phyloP scores from a whole-genome alignment of 2,329 filamentous ascomycete genomes.

The Ceratocystis alfenasii region DNA sequence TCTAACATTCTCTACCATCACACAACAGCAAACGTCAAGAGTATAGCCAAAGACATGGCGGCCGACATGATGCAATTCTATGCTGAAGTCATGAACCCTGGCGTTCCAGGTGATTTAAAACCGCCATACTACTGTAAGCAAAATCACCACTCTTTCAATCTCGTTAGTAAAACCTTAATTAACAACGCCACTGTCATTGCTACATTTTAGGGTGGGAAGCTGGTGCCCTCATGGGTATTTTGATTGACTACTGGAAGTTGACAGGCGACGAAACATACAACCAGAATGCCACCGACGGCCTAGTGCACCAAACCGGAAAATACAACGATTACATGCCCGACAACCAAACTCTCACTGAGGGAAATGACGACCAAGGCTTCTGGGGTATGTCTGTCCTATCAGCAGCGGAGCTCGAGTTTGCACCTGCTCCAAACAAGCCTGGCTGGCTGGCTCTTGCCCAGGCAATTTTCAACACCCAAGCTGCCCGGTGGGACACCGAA shows the following conservation, averaged over 20 bases:
- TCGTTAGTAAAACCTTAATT: neutral
- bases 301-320: conserved; percentile 63
- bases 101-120: conserved; percentile 28
- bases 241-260: conserved; percentile 79
- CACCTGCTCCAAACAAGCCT: conserved; percentile 45
- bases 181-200: conserved; percentile 29
- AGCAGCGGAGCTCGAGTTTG: conserved; percentile 57
- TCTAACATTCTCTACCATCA: conserved; percentile 8
- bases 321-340: conserved; percentile 66
- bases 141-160: neutral
- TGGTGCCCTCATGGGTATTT: conserved; percentile 56
- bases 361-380: conserved; percentile 66
- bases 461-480: conserved; percentile 71
- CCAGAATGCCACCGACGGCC: conserved; percentile 50
- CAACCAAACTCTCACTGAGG: conserved; percentile 55
- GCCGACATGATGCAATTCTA: conserved; percentile 38
- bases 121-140: conserved; percentile 21
- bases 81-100: conserved; percentile 22
- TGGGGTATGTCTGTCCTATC: conserved; percentile 61
- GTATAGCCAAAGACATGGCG: conserved; percentile 39
- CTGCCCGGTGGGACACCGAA: conserved; percentile 55
- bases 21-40: conserved; percentile 38
- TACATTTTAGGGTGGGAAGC: conserved; percentile 52
- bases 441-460: conserved; percentile 62
- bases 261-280: conserved; percentile 65